phyloP scores from a whole-genome alignment of 2,329 filamentous ascomycete species.

The Talaromyces amestolkiae region DNA sequence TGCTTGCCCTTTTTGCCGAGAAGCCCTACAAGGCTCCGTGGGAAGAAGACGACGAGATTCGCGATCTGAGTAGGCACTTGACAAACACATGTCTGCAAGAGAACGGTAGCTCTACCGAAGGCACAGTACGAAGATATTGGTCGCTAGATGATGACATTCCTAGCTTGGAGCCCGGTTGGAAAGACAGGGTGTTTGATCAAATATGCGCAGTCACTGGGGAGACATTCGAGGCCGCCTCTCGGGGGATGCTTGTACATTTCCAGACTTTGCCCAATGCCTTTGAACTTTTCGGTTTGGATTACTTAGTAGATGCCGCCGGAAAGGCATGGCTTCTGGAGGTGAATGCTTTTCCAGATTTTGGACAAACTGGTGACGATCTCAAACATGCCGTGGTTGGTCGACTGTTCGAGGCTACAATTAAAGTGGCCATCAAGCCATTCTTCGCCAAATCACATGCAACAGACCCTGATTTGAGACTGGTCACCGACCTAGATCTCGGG shows the following conservation, averaged over 20 bases:
- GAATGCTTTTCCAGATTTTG: constrained; percentile 95
- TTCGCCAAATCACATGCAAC: constrained; percentile 49
- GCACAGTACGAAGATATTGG: constrained; percentile 74
- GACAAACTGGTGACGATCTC: constrained; percentile 78
- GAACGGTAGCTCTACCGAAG: constrained; percentile 52
- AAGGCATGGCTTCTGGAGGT: constrained; percentile 79
- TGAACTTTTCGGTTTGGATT: constrained; percentile 89
- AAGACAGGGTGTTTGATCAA: constrained; percentile 66
- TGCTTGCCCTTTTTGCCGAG: constrained; percentile 90
- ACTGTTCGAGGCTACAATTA: constrained; percentile 73
- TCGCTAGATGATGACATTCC: constrained; percentile 51
- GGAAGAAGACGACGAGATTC: constrained; percentile 40
- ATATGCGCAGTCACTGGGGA: constrained; percentile 73
- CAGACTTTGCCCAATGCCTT: constrained; percentile 85
- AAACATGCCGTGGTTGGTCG: constrained; percentile 65
- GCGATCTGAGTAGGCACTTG: constrained; percentile 71
- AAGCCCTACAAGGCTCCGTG: constrained; percentile 66
- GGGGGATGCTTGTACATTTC: constrained; percentile 85
- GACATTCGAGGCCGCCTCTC: constrained; percentile 80
- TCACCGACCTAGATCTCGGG: constrained; percentile 43
- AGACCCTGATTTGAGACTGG: constrained; percentile 36
- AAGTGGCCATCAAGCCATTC: constrained; percentile 65
- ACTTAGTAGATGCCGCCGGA: constrained; percentile 68
- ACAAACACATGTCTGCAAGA: constrained; percentile 94
- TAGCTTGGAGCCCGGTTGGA: constrained; percentile 44